Evolutionary conservation across 805 yeast species (phyloP), one percentile per base, ranked within the genome.

Genomic region (Saccharomycopsis fermentans): DNA sequence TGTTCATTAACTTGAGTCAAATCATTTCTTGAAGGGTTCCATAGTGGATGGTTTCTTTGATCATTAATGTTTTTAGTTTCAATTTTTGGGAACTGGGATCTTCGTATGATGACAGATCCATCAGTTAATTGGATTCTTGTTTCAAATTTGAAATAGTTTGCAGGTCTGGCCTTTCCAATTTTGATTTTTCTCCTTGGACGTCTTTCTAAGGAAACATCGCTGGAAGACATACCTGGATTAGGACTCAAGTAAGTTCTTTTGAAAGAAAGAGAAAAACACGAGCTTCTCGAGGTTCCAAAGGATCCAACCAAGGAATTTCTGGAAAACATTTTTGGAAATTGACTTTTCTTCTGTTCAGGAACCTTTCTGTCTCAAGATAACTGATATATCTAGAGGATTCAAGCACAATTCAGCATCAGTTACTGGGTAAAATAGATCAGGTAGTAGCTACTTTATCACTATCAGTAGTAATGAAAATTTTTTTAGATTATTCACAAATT

Each of bases 121-220:
- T 94, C 99, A 64, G 95, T 86, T 59, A 91, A 78, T 72, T 92
- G 96, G n/a, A 94, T 91, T 39, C 79, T 72, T 35, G 91, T 86
- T 63, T 92, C 90, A 70, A 94, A 94, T 70, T 89, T 89, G 73
- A 92, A 81, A 72, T 89, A 91, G 47, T 94, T 86, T 36, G 97
- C 90, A 1, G 98, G 97, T 72, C 97, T 82, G 17, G 96, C 90
- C 69, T 87, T 87, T 58, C 97, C 97, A 58, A 84, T 72, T 61
- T 75, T 71, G 65, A 87, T 86, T 69, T 82, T 85, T 69, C 81
- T 84, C 71, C 80, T 70, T 55, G 89, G 90, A 73, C 92, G 80
- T 58, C 48, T 40, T 32, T 58, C 61, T 29, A 62, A 39, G 11
- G 48, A 54, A n/a, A 62, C 58, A 36, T 61, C 63, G 11, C 60